phyloP scores from a whole-genome alignment of 768 basidiomycete genomes.

The Bullera alba region DNA sequence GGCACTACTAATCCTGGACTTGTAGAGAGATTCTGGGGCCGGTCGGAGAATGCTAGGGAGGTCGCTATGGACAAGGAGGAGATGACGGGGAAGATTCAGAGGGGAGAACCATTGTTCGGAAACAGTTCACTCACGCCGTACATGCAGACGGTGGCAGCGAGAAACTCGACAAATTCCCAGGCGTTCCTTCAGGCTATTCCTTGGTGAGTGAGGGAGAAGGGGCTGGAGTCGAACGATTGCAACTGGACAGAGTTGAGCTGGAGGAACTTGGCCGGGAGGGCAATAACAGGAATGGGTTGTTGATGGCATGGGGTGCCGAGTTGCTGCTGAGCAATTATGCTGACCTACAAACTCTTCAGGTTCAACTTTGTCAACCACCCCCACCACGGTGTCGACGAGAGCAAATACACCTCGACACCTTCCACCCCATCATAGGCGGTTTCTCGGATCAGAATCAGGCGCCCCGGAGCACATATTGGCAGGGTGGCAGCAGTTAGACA shows the following conservation, averaged over 20 bases:
- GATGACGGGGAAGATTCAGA: slow-evolving; percentile 62
- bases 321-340: too few relatives aligned
- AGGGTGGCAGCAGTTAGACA: too few relatives aligned
- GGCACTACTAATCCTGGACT: background rate
- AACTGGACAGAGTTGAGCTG: too few relatives aligned
- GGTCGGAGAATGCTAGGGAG: slow-evolving; percentile 54
- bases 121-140: slow-evolving; percentile 71
- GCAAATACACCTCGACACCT: slow-evolving; percentile 55
- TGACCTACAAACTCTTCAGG: slow-evolving; percentile 51
- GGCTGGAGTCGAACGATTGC: too few relatives aligned
- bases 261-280: too few relatives aligned
- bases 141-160: slow-evolving; percentile 76
- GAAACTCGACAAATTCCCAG: slow-evolving; percentile 88
- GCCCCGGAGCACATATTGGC: too few relatives aligned
- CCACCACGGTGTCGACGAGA: slow-evolving; percentile 73
- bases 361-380: slow-evolving; percentile 92
- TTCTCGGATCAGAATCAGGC: too few relatives aligned
- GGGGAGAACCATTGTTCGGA: slow-evolving; percentile 82
- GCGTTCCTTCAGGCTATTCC: slow-evolving; percentile 80
- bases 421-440: too few relatives aligned
- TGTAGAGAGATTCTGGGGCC: slow-evolving; percentile 41
- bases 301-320: too few relatives aligned
- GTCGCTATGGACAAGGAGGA: slow-evolving; percentile 70
- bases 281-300: too few relatives aligned
- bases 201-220: slow-evolving; percentile 66